Evolutionary conservation across 208 protist species (phyloP), one percentile per base, ranked within the genome.

Genomic region (Wallacemonas rigidus): DNA sequence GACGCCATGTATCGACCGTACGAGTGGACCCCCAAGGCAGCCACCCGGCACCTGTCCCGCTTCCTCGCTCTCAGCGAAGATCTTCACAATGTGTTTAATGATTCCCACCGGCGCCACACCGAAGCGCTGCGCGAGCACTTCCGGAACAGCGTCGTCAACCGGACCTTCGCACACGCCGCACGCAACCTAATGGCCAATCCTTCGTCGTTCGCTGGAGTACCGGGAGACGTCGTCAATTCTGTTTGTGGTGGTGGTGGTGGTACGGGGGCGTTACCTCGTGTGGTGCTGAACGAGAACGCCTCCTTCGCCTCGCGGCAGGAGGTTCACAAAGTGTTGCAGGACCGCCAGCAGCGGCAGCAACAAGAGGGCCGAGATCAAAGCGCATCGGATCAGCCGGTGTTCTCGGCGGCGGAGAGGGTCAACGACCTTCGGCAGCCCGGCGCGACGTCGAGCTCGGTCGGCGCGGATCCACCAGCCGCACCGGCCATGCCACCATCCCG

Each of bases 1-100:
- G 72, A 82, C 64, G 78, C 87, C 3, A 39, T 87, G n/a, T 69
- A 77, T 2, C 47, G 26, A 50, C 83, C 87, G 15, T 74, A 73
- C 53, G 68, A 67, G 53, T 89, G 79, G 77, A 79, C 76, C 2
- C 55, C 72, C 1, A 38, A 64, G 12, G 2, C n/a, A 1, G 69
- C 83, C 3, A 82, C 81, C 9, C 61, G 55, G 0, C 69, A 91
- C 62, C 80, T 86, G 73, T 84, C 80, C 12, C 38, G 43, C 0
- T 82, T 86, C 17, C 69, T 87, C 17, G 50, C 65, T 2, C 67
- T 90, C 9, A 82, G 77, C 56, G 26, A 35, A 2, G 74, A 77
- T 3, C 50, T 87, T 35, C 77, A 81, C 56, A 64, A 71, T 36
- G 70, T 68, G 12, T 91, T 82, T 60, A 64, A 45, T 53, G 64